Conservation (phyloP, 257 asterid species). For the Haberlea rhodopensis region DNA sequence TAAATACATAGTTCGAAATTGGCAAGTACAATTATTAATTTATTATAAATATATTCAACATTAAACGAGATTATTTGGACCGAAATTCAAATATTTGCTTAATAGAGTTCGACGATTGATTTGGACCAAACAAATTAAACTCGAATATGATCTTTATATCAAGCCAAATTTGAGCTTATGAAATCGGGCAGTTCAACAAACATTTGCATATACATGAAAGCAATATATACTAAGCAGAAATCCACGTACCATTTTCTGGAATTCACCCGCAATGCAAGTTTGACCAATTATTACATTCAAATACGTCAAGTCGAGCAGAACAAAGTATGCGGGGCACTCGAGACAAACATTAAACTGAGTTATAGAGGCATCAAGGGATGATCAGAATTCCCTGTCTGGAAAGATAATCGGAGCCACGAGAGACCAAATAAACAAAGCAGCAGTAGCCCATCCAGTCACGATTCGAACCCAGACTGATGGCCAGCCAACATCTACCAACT, state of each 20-base stretch:
- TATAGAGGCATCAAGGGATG: neutral
- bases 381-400: slow-evolving; percentile 82
- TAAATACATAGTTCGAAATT: too few relatives aligned
- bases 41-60: too few relatives aligned
- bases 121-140: too few relatives aligned
- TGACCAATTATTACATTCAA: neutral
- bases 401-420: slow-evolving; percentile 68
- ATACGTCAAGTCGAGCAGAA: neutral
- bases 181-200: neutral
- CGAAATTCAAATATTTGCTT: too few relatives aligned
- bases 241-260: neutral
- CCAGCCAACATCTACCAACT: slow-evolving; percentile 92
- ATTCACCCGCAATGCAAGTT: neutral
- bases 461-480: slow-evolving; percentile 93
- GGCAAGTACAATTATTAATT: too few relatives aligned
- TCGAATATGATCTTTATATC: too few relatives aligned
- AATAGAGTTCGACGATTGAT: too few relatives aligned
- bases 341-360: neutral
- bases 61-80: too few relatives aligned
- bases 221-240: neutral
- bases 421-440: slow-evolving; percentile 77
- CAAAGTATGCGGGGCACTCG: neutral
- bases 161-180: too few relatives aligned
- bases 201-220: neutral
- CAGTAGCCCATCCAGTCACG: slow-evolving; percentile 78